Conservation (phyloP, 129 eudicot species). For the Centrapalus pauciflorus region DNA sequence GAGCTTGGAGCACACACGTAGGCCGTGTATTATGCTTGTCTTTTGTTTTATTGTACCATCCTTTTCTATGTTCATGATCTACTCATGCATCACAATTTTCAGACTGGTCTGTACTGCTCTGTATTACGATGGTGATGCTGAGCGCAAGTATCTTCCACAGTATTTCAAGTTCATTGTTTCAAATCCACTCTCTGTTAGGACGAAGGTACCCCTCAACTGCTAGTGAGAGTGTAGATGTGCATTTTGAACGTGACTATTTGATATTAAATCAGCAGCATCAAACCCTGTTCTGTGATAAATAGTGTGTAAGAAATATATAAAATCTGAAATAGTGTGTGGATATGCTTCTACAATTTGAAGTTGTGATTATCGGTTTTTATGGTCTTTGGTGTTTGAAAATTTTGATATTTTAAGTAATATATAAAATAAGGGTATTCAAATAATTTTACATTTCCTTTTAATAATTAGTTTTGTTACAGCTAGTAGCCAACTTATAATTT, state of each 20-base stretch:
- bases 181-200: slow-evolving; percentile 94
- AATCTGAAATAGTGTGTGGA: too few species aligned
- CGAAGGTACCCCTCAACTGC: slow-evolving; percentile 53
- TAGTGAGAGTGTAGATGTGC: neutral
- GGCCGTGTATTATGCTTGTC: slow-evolving; percentile 18
- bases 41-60: neutral
- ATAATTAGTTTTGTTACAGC: neutral
- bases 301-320: neutral
- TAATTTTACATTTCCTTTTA: neutral
- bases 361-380: neutral
- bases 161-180: slow-evolving; percentile 93
- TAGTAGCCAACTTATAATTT: too few species aligned
- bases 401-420: too few species aligned
- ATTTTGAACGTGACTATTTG: neutral
- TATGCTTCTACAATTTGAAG: neutral
- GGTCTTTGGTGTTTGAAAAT: neutral
- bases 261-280: neutral
- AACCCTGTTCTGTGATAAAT: too few species aligned
- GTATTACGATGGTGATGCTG: slow-evolving; percentile 71
- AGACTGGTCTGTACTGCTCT: slow-evolving; percentile 95
- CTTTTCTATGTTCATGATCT: slow-evolving; percentile 5
- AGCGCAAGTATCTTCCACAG: slow-evolving; percentile 97
- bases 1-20: slow-evolving; percentile 99
- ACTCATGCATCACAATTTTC: slow-evolving; percentile 23
- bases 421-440: neutral